Percentiles rank a stretch among this genome's conserved stretches.
Evolutionary conservation across 768 basidiomycete genomes (phyloP).

Genomic region (Lenzites betulinus): DNA sequence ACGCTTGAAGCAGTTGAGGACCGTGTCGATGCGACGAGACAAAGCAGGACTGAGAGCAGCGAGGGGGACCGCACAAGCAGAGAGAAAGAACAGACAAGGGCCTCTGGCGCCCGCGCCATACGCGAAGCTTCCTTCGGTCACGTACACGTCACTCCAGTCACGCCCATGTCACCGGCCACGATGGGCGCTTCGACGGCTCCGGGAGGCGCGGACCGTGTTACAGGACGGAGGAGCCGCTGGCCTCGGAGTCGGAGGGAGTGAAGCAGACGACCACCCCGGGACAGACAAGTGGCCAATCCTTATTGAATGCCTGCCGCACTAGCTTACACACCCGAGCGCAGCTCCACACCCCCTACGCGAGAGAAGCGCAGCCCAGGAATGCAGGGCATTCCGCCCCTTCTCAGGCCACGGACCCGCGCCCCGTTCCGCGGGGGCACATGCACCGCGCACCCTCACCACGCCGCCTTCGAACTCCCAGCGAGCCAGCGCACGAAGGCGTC

Average conservation of each 20-base stretch:
- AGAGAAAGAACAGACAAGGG: slow-evolving; percentile 10
- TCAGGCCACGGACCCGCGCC: slow-evolving; percentile 9
- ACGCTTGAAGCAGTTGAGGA: background rate
- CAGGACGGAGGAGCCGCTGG: too few relatives aligned
- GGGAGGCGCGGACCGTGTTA: too few relatives aligned
- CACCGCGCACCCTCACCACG: slow-evolving; percentile 1
- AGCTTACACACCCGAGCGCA: slow-evolving; percentile 5
- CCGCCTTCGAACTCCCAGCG: slow-evolving; percentile 4
- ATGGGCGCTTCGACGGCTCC: too few relatives aligned
- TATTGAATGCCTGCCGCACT: background rate
- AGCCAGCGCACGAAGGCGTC: slow-evolving; percentile 26
- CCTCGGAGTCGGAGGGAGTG: background rate
- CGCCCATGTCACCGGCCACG: background rate
- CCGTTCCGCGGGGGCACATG: slow-evolving; percentile 12
- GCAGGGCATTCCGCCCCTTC: background rate
- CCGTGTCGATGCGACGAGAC: background rate
- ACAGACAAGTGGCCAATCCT: background rate
- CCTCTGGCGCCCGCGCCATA: background rate
- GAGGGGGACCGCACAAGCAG: slow-evolving; percentile 8
- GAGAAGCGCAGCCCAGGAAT: background rate
- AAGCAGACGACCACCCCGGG: background rate
- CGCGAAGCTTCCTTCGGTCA: background rate
- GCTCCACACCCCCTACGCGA: background rate
- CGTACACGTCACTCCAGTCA: background rate
- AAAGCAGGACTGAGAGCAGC: background rate